These are phyloP conservation scores for Ustulina deusta DNA, from an alignment of 2,329 filamentous ascomycete genomes.

Conservation along the genomic window DNA sequence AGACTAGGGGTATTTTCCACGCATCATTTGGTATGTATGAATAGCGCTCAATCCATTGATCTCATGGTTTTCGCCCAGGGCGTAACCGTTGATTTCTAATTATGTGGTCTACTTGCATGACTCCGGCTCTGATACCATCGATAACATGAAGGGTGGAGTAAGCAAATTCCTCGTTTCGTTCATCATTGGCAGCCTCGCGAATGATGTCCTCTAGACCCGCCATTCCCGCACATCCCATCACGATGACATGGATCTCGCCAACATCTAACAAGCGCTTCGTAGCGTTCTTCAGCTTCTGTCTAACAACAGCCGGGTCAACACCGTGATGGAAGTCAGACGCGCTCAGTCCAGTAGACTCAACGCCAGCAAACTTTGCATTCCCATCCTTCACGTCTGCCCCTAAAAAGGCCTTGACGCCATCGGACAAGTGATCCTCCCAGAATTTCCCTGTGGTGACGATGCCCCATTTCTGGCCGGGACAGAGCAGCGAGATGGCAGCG, in stretches of 20 bases:
- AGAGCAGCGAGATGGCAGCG: constrained; percentile 67
- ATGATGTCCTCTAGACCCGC: constrained; percentile 84
- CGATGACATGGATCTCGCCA: constrained; percentile 71
- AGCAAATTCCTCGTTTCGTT: constrained; percentile 70
- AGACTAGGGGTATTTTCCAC: constrained; percentile 54
- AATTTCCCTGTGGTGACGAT: constrained; percentile 89
- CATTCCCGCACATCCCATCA: constrained; percentile 93
- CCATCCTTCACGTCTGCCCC: constrained; percentile 58
- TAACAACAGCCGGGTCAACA: constrained; percentile 73
- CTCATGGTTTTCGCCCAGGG: constrained; percentile 42
- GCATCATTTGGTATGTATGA: background rate
- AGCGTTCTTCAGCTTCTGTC: constrained; percentile 74
- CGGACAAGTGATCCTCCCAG: constrained; percentile 79
- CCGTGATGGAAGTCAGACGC: constrained; percentile 83
- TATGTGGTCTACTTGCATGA: constrained; percentile 70
- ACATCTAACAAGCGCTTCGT: constrained; percentile 72
- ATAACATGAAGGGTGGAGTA: constrained; percentile 72
- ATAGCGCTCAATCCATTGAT: constrained; percentile 10
- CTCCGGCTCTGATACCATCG: constrained; percentile 81
- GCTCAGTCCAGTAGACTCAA: constrained; percentile 83
- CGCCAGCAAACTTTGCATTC: constrained; percentile 75
- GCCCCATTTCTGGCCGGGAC: constrained; percentile 71
- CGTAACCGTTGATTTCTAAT: constrained; percentile 58
- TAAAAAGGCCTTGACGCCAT: constrained; percentile 74
- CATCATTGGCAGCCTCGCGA: constrained; percentile 73